Conservation (phyloP, 208 protist species). For the Trypanosoma scelopori region DNA sequence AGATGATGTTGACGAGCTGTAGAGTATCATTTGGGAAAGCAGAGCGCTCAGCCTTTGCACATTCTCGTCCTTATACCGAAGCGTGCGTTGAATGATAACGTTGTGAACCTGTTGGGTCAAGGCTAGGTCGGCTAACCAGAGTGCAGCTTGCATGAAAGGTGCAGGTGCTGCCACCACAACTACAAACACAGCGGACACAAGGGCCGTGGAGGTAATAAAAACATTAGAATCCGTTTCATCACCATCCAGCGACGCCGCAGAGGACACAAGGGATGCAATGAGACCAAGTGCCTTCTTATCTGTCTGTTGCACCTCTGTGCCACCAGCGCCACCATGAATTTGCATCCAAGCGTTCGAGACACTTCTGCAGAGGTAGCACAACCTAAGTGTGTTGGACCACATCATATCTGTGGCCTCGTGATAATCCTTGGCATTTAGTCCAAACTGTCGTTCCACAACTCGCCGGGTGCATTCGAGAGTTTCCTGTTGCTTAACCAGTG, state of each 20-base stretch:
- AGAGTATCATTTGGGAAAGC: constrained; percentile 61
- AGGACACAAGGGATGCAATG: constrained; percentile 51
- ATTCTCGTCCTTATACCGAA: constrained; percentile 49
- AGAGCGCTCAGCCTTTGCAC: constrained; percentile 64
- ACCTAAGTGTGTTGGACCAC: constrained; percentile 58
- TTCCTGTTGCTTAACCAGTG: constrained; percentile 53
- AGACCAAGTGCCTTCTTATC: constrained; percentile 49
- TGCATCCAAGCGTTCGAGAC: constrained; percentile 55
- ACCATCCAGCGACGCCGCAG: constrained; percentile 34
- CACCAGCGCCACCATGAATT: constrained; percentile 54
- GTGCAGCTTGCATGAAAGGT: constrained; percentile 34
- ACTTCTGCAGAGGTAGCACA: constrained; percentile 50
- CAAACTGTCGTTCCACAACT: constrained; percentile 40
- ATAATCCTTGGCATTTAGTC: constrained; percentile 49
- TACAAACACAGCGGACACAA: constrained; percentile 48
- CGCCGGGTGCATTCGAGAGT: constrained; percentile 37
- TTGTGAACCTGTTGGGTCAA: constrained; percentile 73
- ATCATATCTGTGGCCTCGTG: constrained; percentile 39
- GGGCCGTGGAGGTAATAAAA: constrained; percentile 43
- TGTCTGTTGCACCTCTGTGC: constrained; percentile 26
- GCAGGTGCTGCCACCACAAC: constrained; percentile 46
- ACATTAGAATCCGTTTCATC: constrained; percentile 29
- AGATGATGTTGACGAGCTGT: constrained; percentile 27
- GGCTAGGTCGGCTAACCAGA: constrained; percentile 50
- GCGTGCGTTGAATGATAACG: constrained; percentile 61